Conservation (phyloP, 2,329 filamentous ascomycete species). For the Aspergillus sp. region DNA sequence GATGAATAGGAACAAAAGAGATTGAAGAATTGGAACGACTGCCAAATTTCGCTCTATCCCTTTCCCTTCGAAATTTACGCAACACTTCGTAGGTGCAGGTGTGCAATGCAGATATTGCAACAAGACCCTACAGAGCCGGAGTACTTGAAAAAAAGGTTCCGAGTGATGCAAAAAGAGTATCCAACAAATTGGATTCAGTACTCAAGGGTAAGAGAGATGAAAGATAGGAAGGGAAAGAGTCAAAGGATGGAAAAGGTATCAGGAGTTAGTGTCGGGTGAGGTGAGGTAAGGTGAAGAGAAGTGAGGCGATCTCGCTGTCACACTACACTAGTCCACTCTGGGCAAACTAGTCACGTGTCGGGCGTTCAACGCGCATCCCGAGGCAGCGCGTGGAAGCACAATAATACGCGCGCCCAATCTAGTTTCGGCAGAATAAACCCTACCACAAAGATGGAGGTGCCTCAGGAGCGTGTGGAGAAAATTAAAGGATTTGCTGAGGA, state of each 20-base stretch:
- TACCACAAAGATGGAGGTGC: slow-evolving; percentile 27
- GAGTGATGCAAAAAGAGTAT: background rate
- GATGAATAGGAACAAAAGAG: slow-evolving; percentile 9
- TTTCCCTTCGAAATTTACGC: slow-evolving; percentile 19
- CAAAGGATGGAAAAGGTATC: slow-evolving; percentile 11
- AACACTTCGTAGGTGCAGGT: slow-evolving; percentile 7
- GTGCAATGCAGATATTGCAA: background rate
- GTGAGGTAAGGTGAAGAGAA: slow-evolving; percentile 22
- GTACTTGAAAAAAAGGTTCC: background rate
- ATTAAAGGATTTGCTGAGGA: slow-evolving; percentile 36
- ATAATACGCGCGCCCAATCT: background rate
- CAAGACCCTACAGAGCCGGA: background rate
- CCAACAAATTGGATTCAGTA: background rate
- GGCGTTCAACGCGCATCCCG: background rate
- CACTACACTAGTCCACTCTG: slow-evolving; percentile 25
- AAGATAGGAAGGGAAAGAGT: slow-evolving; percentile 11
- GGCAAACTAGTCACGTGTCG: slow-evolving; percentile 19
- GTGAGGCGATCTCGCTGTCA: slow-evolving; percentile 19
- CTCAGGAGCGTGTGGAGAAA: slow-evolving; percentile 33
- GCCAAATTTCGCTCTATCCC: slow-evolving; percentile 17
- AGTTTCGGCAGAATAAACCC: background rate
- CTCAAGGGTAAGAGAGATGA: slow-evolving; percentile 2
- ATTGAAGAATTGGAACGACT: slow-evolving; percentile 9
- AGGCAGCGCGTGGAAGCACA: slow-evolving; percentile 2
- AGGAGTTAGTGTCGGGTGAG: slow-evolving; percentile 20